Evolutionary conservation across 1,284 basidiomycete species (phyloP).

Genomic region (Melanopsichium pennsylvanicum): DNA sequence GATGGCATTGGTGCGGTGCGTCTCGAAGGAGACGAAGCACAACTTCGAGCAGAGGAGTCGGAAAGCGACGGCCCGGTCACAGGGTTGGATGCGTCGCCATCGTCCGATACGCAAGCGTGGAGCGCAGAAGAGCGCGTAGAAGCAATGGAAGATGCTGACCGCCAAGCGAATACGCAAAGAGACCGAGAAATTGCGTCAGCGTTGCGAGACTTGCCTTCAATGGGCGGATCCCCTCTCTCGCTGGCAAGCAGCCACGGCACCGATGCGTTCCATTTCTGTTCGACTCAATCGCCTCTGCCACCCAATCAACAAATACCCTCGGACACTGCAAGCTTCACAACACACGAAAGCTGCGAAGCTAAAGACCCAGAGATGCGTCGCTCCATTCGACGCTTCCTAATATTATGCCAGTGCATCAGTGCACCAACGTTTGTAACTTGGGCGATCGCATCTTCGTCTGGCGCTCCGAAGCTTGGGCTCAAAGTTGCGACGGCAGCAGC

Average conservation of each 20-base stretch:
- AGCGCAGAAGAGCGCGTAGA: slow-evolving; percentile 29
- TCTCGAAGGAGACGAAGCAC: slow-evolving; percentile 43
- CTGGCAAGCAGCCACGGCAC: slow-evolving; percentile 15
- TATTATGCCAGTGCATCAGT: slow-evolving; percentile 48
- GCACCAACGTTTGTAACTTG: slow-evolving; percentile 55
- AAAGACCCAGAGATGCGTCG: slow-evolving; percentile 51
- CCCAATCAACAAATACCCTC: background rate
- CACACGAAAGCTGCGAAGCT: slow-evolving; percentile 68
- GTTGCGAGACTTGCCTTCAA: slow-evolving; percentile 37
- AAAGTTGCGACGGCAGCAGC: slow-evolving; percentile 24
- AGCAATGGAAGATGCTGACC: slow-evolving; percentile 21
- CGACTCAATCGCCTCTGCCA: slow-evolving; percentile 7
- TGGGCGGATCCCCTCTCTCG: slow-evolving; percentile 34
- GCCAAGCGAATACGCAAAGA: slow-evolving; percentile 28
- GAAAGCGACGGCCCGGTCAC: slow-evolving; percentile 12
- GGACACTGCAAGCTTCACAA: slow-evolving; percentile 15
- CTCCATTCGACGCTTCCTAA: slow-evolving; percentile 41
- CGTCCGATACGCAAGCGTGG: slow-evolving; percentile 5
- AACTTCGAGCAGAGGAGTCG: slow-evolving; percentile 29
- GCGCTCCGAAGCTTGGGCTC: slow-evolving; percentile 4
- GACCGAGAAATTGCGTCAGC: slow-evolving; percentile 50
- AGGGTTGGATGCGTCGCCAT: slow-evolving; percentile 4
- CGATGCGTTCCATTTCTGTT: background rate
- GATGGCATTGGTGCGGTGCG: slow-evolving; percentile 53
- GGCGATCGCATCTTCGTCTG: slow-evolving; percentile 42